These are phyloP conservation scores for Ogataea polymorpha DNA, from an alignment of 805 yeast species.

Conservation along the genomic window DNA sequence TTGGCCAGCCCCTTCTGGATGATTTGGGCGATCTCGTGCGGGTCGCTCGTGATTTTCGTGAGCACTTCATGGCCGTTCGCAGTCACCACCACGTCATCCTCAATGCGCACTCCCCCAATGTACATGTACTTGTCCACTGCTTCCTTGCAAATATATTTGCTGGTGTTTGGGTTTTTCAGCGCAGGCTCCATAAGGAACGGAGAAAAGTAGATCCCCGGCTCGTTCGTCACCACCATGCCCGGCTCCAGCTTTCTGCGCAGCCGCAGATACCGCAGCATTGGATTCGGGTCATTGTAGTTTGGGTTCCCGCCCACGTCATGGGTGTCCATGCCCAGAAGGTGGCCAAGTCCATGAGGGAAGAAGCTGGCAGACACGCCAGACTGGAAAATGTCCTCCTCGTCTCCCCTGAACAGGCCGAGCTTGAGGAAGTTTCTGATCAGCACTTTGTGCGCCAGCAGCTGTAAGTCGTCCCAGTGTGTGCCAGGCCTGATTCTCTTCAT, in stretches of 20 bases:
- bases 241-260: constrained; percentile 66
- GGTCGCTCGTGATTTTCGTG: constrained; percentile 81
- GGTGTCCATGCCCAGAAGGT: constrained; percentile 88
- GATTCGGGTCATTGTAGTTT: constrained; percentile 80
- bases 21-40: constrained; percentile 74
- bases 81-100: constrained; percentile 85
- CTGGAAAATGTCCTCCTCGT: constrained; percentile 60
- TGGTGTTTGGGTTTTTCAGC: constrained; percentile 46
- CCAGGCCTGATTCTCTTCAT: constrained; percentile 80
- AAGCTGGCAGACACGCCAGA: constrained; percentile 74
- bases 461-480: constrained; percentile 80
- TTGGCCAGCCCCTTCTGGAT: constrained; percentile 66
- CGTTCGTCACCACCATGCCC: constrained; percentile 90
- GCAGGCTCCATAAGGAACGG: constrained; percentile 72
- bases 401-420: constrained; percentile 69
- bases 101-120: constrained; percentile 97
- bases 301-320: constrained; percentile 94
- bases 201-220: constrained; percentile 92
- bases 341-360: constrained; percentile 96
- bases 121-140: constrained; percentile 76
- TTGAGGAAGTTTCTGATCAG: constrained; percentile 66
- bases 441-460: constrained; percentile 72
- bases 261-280: constrained; percentile 72
- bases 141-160: constrained; percentile 58
- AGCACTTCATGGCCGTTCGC: constrained; percentile 74